phyloP scores from a whole-genome alignment of 768 basidiomycete genomes.

The Tylopilus sp. region DNA sequence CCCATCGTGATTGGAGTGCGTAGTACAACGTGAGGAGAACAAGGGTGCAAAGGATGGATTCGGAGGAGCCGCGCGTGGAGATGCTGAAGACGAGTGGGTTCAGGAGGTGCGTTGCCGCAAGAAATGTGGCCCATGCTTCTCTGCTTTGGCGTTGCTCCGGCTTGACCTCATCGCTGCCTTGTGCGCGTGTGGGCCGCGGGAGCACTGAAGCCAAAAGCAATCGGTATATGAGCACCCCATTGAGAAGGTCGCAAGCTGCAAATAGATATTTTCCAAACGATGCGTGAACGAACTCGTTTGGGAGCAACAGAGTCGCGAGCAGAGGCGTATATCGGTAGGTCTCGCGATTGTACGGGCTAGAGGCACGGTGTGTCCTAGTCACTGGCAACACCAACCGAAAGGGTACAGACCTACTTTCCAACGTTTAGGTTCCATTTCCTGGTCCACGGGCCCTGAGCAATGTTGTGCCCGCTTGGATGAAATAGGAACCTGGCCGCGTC shows the following conservation, averaged over 20 bases:
- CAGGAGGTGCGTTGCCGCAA: conserved; percentile 73
- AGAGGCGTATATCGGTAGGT: conserved; percentile 98
- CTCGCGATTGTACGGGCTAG: conserved; percentile 83
- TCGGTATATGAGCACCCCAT: conserved; percentile 67
- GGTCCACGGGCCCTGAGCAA: conserved; percentile 59
- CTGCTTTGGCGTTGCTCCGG: neutral
- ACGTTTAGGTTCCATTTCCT: conserved; percentile 38
- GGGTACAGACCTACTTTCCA: conserved; percentile 66
- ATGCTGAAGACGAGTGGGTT: conserved; percentile 96
- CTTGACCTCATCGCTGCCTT: conserved; percentile 5
- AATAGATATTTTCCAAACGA: conserved; percentile 93
- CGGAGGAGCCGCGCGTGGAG: conserved; percentile 95
- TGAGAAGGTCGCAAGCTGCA: conserved; percentile 75
- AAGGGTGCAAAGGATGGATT: conserved; percentile 77
- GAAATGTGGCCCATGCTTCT: conserved; percentile 46
- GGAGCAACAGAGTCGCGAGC: conserved; percentile 75
- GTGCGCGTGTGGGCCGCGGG: conserved; percentile 20
- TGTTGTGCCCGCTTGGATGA: conserved; percentile 44
- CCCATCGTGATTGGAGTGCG: conserved; percentile 57
- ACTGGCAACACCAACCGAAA: neutral
- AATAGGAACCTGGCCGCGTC: conserved; percentile 80
- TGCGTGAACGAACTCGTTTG: conserved; percentile 77
- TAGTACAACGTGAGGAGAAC: conserved; percentile 68
- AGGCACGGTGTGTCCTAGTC: conserved; percentile 2
- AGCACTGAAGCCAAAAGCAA: conserved; percentile 54